phyloP scores from a whole-genome alignment of 1,284 basidiomycete species.

The Ceratobasidium sp. region DNA sequence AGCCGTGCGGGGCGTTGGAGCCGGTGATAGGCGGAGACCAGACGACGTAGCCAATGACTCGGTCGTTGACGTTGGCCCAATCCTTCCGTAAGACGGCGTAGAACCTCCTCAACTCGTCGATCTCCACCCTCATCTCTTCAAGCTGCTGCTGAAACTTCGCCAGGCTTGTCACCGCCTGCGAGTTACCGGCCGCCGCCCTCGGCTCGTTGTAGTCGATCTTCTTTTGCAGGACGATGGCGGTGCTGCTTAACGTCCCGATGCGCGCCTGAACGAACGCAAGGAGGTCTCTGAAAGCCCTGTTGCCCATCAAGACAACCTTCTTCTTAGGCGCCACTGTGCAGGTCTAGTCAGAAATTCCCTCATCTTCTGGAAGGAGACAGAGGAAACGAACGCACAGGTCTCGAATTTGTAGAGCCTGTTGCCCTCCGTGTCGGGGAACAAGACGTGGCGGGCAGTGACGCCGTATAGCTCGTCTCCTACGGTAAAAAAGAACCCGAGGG shows the following conservation, averaged over 20 bases:
- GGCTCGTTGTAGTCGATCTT: slow-evolving; percentile 42
- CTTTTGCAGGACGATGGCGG: slow-evolving; percentile 42
- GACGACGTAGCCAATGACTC: slow-evolving; percentile 51
- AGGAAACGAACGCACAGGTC: slow-evolving; percentile 45
- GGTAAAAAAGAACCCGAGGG: slow-evolving; percentile 52
- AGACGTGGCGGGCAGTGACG: slow-evolving; percentile 51
- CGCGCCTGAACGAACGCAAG: slow-evolving; percentile 49
- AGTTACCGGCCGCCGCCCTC: slow-evolving; percentile 32
- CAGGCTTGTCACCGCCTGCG: slow-evolving; percentile 38
- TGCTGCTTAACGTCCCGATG: slow-evolving; percentile 47
- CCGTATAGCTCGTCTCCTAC: slow-evolving; percentile 50
- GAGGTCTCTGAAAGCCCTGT: slow-evolving; percentile 49
- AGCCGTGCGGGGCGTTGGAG: slow-evolving; percentile 45
- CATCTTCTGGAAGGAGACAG: slow-evolving; percentile 41
- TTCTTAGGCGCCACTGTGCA: slow-evolving; percentile 49
- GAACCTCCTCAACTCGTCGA: slow-evolving; percentile 43
- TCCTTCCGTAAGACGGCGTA: slow-evolving; percentile 47
- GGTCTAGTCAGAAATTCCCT: slow-evolving; percentile 46
- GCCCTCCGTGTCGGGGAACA: slow-evolving; percentile 47
- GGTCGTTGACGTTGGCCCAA: slow-evolving; percentile 48
- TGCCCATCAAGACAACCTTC: slow-evolving; percentile 54
- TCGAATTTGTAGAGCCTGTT: slow-evolving; percentile 49
- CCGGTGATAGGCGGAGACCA: slow-evolving; percentile 51
- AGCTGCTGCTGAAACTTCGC: slow-evolving; percentile 44
- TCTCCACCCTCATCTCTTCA: slow-evolving; percentile 38